Percentiles rank a stretch among this genome's conserved stretches.
phyloP scores from a whole-genome alignment of 208 protist genomes.

The Entamoeba histolytica region DNA sequence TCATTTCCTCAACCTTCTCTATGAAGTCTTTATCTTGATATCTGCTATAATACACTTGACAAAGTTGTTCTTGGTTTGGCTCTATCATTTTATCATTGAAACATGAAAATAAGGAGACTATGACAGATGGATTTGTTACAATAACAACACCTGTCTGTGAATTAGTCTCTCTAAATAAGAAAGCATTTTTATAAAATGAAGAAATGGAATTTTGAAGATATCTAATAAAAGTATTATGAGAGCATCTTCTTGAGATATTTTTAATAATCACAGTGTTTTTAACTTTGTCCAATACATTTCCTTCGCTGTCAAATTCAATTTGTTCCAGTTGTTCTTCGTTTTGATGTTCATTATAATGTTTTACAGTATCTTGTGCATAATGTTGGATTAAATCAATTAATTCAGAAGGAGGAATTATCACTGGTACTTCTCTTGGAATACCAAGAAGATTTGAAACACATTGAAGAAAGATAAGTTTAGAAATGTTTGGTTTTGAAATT shows the following conservation, averaged over 20 bases:
- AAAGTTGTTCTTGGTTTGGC: not conserved
- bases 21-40: not conserved
- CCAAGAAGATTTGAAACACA: not conserved
- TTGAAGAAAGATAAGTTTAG: not conserved
- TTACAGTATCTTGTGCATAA: not conserved
- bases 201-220: not conserved
- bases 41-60: not conserved
- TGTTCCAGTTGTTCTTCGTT: not conserved
- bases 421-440: not conserved
- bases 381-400: not conserved
- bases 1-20: too few species aligned
- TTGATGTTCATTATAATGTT: not conserved
- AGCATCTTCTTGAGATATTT: not conserved
- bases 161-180: not conserved
- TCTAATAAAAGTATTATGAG: not conserved
- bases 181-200: not conserved
- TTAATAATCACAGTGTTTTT: not conserved
- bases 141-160: not conserved
- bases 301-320: not conserved
- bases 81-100: not conserved
- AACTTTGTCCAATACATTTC: not conserved
- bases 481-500: conserved; percentile 19
- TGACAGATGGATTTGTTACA: not conserved
- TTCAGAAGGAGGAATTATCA: not conserved
- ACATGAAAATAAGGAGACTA: not conserved